Conservation (phyloP, 495 filamentous ascomycete genomes). For the Talaromyces stipitatus region DNA sequence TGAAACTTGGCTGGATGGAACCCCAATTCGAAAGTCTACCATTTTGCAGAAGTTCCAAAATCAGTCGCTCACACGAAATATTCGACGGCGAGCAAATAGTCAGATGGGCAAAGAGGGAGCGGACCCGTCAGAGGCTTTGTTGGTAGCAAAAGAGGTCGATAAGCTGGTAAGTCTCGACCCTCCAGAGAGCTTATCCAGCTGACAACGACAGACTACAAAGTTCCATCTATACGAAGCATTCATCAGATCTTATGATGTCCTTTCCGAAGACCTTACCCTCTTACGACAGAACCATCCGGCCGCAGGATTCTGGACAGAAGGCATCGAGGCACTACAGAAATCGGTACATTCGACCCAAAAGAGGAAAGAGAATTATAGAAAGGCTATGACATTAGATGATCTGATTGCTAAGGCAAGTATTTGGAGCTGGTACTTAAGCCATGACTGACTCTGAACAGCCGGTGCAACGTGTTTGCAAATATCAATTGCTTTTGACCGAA, state of each 20-base stretch:
- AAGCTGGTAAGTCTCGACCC: conserved; percentile 50
- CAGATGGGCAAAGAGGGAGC: conserved; percentile 42
- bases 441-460: conserved; percentile 48
- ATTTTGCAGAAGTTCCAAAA: conserved; percentile 20
- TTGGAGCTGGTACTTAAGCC: background rate
- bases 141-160: conserved; percentile 71
- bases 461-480: conserved; percentile 88
- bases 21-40: background rate
- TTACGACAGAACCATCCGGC: conserved; percentile 60
- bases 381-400: conserved; percentile 72
- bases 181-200: background rate
- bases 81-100: conserved; percentile 20
- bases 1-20: background rate
- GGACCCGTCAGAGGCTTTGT: conserved; percentile 61
- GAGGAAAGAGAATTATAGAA: conserved; percentile 54
- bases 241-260: conserved; percentile 74
- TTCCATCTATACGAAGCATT: conserved; percentile 88
- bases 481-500: conserved; percentile 79
- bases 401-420: conserved; percentile 76
- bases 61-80: conserved; percentile 22
- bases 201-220: conserved; percentile 53
- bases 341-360: conserved; percentile 65
- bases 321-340: conserved; percentile 77
- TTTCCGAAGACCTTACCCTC: conserved; percentile 67
- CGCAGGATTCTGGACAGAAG: conserved; percentile 79